A percentile compares a stretch with the other conserved stretches of the same genome.
Evolutionary conservation across 2,329 filamentous ascomycete genomes (phyloP).

Genomic region (Raffaelea deltoideospora): DNA sequence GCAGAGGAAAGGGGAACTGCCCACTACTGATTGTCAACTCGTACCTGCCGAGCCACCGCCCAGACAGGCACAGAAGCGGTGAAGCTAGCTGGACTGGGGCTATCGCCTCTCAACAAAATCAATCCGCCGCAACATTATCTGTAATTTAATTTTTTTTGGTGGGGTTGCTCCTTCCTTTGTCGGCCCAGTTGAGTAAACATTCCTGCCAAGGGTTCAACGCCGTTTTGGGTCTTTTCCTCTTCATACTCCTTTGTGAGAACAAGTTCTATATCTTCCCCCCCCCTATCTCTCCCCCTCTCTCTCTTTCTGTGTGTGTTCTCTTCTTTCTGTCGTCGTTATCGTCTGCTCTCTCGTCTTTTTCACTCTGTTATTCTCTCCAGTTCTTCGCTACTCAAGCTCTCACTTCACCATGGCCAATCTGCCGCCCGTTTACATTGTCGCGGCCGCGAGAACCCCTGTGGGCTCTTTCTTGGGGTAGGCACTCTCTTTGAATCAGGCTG

Average conservation of each 20-base stretch:
- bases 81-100: not conserved
- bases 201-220: no score
- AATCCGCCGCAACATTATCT: no score
- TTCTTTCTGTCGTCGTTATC: no score
- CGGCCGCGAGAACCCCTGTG: conserved; percentile 75
- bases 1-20: no score
- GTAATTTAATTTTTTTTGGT: not conserved
- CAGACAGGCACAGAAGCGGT: no score
- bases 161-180: not conserved
- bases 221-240: no score
- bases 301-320: not conserved
- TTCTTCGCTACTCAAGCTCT: not conserved
- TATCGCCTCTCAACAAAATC: conserved; percentile 5
- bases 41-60: no score
- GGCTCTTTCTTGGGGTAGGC: conserved; percentile 78
- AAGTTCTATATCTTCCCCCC: not conserved
- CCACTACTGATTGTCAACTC: no score
- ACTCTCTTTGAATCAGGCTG: not conserved
- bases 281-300: not conserved
- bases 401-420: conserved; percentile 63
- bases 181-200: not conserved
- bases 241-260: no score
- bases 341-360: not conserved
- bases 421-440: conserved; percentile 90
- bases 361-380: not conserved